Base-by-base conservation (phyloP, 441 rosid species). In the Gossypium schwendimanii region DNA sequence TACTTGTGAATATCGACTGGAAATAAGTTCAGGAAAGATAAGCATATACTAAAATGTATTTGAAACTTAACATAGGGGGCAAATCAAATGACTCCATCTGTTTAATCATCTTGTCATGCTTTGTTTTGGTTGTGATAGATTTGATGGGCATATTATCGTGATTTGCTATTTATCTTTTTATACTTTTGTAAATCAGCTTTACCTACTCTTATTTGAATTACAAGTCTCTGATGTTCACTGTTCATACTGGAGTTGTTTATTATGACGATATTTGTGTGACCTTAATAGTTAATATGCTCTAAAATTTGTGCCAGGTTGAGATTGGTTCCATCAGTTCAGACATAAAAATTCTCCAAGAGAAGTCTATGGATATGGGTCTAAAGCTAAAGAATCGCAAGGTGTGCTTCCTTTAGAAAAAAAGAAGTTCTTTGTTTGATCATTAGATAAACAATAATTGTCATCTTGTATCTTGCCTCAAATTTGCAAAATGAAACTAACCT, bases 341-440 rank as follows among this genome's bases (percentile, higher is more conserved):
- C 87, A 96, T 96, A 45, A 96, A 93, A 79, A 84, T 96, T 82
- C 98, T 96, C 71, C 97, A 93, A 80, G 99, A 96, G 83, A 93
- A 93, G 81, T 96, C 99, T 45, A 96, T 93, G 99, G 99, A 96
- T 84, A 96, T 96, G 98, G 98, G 98, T 75, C 87, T 96, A 80
- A 91, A 89, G 87, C 81, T 96, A 81, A 96, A 90, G 85, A 96
- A 96, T 78, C 97, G 98, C 82, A 96, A 95, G 97, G 99, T 96
- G 86, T 75, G 54, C 33, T 57, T 69, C 60, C 59, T 59, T 50
- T 45, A 44, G 20, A 59, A 28, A 49, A 67, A 58, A 23, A 33
- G 39, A 59, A 50, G 28, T 6, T 68, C 53, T 44, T 53, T 72
- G 47, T 39, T 31, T 20, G 39, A 47, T 63, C 26, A 9, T 59